phyloP scores from a whole-genome alignment of 2,329 filamentous ascomycete species.

The Pseudogymnoascus sp. region DNA sequence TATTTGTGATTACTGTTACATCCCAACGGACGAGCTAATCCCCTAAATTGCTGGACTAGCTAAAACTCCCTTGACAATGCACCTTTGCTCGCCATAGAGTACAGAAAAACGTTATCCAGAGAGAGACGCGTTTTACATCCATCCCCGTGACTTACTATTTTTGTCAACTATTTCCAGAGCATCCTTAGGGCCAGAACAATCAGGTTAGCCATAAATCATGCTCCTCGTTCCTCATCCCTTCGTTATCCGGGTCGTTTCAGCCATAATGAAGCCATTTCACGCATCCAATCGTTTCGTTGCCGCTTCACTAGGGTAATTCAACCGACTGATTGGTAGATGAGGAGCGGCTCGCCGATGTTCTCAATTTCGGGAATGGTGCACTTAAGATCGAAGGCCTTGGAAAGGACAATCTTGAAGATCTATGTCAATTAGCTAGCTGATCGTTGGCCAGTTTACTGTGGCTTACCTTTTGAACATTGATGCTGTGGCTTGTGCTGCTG shows the following conservation, averaged over 20 bases:
- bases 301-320: neutral
- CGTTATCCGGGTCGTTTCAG: slow-evolving; percentile 2
- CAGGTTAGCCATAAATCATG: slow-evolving; percentile 4
- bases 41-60: slow-evolving; percentile 8
- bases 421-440: slow-evolving; percentile 32
- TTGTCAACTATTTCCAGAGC: slow-evolving; percentile 7
- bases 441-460: neutral
- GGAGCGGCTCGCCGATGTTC: slow-evolving; percentile 88
- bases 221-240: slow-evolving; percentile 4
- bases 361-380: slow-evolving; percentile 99
- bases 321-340: slow-evolving; percentile 67
- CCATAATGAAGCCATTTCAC: neutral
- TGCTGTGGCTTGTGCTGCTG: slow-evolving; percentile 97
- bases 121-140: slow-evolving; percentile 7
- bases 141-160: slow-evolving; percentile 6
- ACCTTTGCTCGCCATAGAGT: slow-evolving; percentile 1
- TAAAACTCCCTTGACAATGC: slow-evolving; percentile 6
- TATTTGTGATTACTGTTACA: slow-evolving; percentile 8
- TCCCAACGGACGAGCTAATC: neutral
- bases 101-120: slow-evolving; percentile 7
- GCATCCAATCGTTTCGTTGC: slow-evolving; percentile 1
- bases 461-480: slow-evolving; percentile 94
- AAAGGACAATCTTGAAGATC: slow-evolving; percentile 99
- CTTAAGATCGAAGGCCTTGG: slow-evolving; percentile 96
- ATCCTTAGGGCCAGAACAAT: neutral